These are phyloP conservation scores for Malassezia arunalokei DNA, from an alignment of 1,284 basidiomycete genomes.

Conservation along the genomic window DNA sequence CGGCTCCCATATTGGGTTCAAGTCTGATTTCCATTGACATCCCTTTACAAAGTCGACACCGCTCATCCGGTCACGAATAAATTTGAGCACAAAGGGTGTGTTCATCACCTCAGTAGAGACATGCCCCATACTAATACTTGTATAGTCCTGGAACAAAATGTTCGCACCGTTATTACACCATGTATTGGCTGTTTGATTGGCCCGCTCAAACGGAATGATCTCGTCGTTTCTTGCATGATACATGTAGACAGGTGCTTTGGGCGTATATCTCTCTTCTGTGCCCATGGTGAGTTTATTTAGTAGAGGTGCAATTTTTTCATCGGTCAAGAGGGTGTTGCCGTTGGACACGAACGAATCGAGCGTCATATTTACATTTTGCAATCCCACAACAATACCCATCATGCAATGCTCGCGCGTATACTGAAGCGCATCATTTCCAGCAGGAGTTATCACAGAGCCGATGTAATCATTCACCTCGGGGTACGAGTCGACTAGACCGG, in stretches of 20 bases:
- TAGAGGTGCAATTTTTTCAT: not conserved
- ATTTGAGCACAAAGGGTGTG: constrained; percentile 13
- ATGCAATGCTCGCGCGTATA: constrained; percentile 19
- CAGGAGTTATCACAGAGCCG: constrained; percentile 18
- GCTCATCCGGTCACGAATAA: constrained; percentile 14
- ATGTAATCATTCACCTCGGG: constrained; percentile 28
- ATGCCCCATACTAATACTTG: constrained; percentile 13
- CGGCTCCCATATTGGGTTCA: constrained; percentile 11
- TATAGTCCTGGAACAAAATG: constrained; percentile 23
- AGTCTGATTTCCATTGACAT: constrained; percentile 2
- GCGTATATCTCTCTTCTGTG: constrained; percentile 5
- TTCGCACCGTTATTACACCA: constrained; percentile 36
- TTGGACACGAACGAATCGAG: constrained; percentile 2
- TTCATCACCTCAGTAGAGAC: constrained; percentile 14
- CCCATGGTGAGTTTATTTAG: constrained; percentile 7
- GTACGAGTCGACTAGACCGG: constrained; percentile 23
- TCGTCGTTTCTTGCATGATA: constrained; percentile 35
- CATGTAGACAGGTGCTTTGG: constrained; percentile 28
- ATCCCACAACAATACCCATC: constrained; percentile 16
- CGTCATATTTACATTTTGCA: constrained; percentile 16
- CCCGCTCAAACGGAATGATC: constrained; percentile 24
- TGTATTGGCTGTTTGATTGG: constrained; percentile 19
- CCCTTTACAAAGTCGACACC: not conserved
- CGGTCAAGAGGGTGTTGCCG: not conserved
- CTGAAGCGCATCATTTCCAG: constrained; percentile 19